Conservation (phyloP, 2,329 filamentous ascomycete genomes). For the Trichoderma aggressivum region DNA sequence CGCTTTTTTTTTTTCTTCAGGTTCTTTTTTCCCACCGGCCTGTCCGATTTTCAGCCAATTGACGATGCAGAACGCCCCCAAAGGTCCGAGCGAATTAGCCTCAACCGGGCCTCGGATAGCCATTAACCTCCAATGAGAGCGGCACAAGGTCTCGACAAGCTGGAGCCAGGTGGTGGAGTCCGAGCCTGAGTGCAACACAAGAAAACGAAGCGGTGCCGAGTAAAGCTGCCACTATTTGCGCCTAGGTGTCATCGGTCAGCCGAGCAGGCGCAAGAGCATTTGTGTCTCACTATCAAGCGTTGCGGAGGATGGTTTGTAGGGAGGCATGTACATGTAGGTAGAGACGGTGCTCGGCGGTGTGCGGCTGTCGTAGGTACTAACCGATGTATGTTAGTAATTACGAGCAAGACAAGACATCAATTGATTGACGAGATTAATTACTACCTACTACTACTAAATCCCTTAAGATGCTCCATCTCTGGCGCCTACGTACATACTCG, state of each 20-base stretch:
- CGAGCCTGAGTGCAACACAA: slow-evolving; percentile 13
- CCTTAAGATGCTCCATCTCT: background rate
- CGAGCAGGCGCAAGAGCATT: background rate
- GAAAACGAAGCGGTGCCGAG: background rate
- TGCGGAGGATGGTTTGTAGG: background rate
- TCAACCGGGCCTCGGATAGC: background rate
- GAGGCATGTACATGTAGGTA: background rate
- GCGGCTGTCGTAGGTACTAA: background rate
- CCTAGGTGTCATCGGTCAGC: background rate
- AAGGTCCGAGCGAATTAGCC: slow-evolving; percentile 11
- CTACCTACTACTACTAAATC: background rate
- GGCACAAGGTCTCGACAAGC: background rate
- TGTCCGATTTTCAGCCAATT: slow-evolving; percentile 11
- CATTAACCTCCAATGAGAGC: slow-evolving; percentile 17
- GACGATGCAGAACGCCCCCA: background rate
- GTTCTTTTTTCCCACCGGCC: background rate
- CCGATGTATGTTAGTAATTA: background rate
- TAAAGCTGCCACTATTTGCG: background rate
- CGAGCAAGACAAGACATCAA: background rate
- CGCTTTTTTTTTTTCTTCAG: too few species aligned
- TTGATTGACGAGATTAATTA: background rate
- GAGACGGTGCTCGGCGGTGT: background rate
- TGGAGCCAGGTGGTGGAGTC: slow-evolving; percentile 14
- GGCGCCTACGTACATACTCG: background rate
- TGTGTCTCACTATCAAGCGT: background rate